Base-by-base conservation (phyloP, 768 basidiomycete genomes). In the Leucocoprinus sp. region DNA sequence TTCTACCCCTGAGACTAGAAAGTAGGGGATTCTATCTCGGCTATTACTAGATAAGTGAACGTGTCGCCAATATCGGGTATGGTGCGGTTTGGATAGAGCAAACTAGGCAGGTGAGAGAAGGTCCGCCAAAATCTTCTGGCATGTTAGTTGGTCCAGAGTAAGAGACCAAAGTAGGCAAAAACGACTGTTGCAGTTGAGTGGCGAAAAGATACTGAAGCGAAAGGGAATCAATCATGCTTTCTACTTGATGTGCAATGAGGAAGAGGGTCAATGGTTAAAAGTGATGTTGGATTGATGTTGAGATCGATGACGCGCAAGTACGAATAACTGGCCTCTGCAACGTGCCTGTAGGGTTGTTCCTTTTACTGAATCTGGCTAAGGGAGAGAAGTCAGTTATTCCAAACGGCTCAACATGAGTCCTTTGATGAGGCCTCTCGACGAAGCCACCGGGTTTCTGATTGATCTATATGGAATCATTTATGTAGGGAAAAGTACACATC, bases 131-230 rank as follows among this genome's bases (percentile, higher is more conserved):
- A 8, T 31, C 31, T 8, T 12, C 14, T 15, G 43, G 17, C 15
- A 21, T 43, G 26, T 26, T 26, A 17, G 12, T 26, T 42, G 40
- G 39, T 41, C 46, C 46, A 48, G 39, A 15, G 33, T 41, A 36
- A 35, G 18, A 36, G 46, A 48, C 29, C 21, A 33, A 22, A 27
- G 18, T 14, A 28, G 33, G 36, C 22, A 26, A 34, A 41, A n/a
- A 42, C 14, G 14, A 28, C 19, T 22, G 21, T 27, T 33, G 21
- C n/a, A 26, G 17, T 34, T 23, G 37, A 28, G 21, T 46, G 46
- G n/a, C 34, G 44, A 38, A 14, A 38, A 14, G n/a, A 11, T 21
- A 23, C 19, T 22, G 31, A 27, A 24, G 12, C 27, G n/a, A 12
- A 33, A 27, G 29, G n/a, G n/a, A n/a, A 37, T 33, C 19, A 8